phyloP scores from a whole-genome alignment of 2,329 filamentous ascomycete species.

The Aspergillus arachidicola region DNA sequence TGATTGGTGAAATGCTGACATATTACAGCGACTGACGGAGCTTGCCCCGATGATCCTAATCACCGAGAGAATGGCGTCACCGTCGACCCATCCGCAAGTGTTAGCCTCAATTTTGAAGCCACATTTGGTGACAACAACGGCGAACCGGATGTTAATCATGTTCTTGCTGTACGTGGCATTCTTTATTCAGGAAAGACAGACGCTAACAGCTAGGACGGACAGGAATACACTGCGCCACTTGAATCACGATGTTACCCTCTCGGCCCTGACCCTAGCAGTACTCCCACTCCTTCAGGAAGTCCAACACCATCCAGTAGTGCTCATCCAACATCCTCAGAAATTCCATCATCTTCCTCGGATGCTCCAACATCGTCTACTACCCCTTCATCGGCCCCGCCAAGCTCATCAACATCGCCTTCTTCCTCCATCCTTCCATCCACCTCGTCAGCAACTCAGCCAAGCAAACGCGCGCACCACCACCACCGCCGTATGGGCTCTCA shows the following conservation, averaged over 20 bases:
- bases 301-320: neutral
- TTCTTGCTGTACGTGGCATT: neutral
- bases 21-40: neutral
- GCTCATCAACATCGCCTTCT: neutral
- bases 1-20: neutral
- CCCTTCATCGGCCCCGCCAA: neutral
- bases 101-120: neutral
- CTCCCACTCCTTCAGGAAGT: neutral
- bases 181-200: neutral
- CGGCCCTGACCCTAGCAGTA: neutral
- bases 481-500: neutral
- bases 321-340: neutral
- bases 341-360: neutral
- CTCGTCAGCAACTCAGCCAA: neutral
- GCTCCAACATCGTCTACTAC: neutral
- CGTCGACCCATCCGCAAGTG: neutral
- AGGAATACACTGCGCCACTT: neutral
- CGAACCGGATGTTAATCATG: neutral
- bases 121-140: neutral
- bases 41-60: neutral
- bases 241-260: neutral
- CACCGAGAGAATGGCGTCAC: neutral
- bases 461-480: neutral
- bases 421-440: neutral
- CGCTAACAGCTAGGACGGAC: neutral